Evolutionary conservation across 345 rosid species (phyloP), one percentile per base, ranked within the genome.

Genomic region (Carallia brachiata): DNA sequence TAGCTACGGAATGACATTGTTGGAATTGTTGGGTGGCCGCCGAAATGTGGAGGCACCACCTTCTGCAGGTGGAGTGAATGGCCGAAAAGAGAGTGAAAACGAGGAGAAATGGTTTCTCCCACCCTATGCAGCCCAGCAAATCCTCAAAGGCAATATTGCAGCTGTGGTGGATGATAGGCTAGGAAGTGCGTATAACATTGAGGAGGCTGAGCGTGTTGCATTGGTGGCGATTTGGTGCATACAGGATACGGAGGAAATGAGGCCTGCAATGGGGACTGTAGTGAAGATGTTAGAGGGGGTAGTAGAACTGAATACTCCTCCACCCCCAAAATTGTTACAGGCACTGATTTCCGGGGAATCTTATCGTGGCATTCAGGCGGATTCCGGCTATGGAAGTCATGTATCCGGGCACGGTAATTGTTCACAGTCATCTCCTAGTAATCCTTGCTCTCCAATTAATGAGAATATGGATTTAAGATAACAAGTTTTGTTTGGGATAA

Each of bases 41-140:
- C 66, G 79, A 67, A 76, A 76, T 28, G 67, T 61, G 27, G 69
- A 66, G 57, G 71, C 68, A 62, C 64, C 65, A 3, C 72, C 68
- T 6, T 54, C 71, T 52, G 91, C 69, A 27, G 85, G 71, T 30
- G 79, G 82, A 16, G 73, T 19, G 4, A 76, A 66, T 66, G 65
- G 58, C 18, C 60, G 68, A 12, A 73, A 65, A 36, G 86, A 74
- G 44, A 70, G 73, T 10, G 78, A 74, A 37, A 63, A 63, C 0
- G 80, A 75, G 2, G 88, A 83, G 76, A 81, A 79, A 53, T 88
- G 96, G 96, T 92, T 92, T 79, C 88, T 90, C 82, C 96, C 98
- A 40, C 98, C 96, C 62, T 92, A 95, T 85, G 96, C 94, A 4
- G 98, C 90, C 5, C 87, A 82, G 17, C 85, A 83, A 65, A 86